Evolutionary conservation across 2,329 filamentous ascomycete species (phyloP), one percentile per base, ranked within the genome.

Genomic region (Stachybotrys chlorohalonatus): DNA sequence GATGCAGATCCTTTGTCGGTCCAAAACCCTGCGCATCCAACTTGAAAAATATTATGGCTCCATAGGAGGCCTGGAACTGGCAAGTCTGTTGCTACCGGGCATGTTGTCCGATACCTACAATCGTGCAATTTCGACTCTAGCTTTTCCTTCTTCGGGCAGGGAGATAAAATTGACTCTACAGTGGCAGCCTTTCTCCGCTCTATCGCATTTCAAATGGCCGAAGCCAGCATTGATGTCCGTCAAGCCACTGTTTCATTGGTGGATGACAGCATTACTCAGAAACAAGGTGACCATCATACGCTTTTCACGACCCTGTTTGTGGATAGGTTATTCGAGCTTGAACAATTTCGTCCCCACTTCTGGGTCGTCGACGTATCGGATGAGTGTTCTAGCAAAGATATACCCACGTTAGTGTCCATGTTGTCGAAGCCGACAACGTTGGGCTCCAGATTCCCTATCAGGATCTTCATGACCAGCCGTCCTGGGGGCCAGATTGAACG

Each of bases 281-380:
- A 48, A 11, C 9, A 11, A 4, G 47, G 7, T 4, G 47, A 48
- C 24, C n/a, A 11, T 48, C 47, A 16, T 8, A 48, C 24, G 47
- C 9, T 48, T 4, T 48, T 9, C 9, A 30, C 47, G 9, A 48
- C 8, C 9, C 15, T 48, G 9, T 48, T 48, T 16, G n/a, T 13
- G n/a, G n/a, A 48, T 9, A 9, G 24, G 8, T 5, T 48, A 9
- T 48, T 48, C n/a, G 4, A 24, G 24, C 24, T 24, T 24, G 24
- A 24, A 24, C 47, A 48, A 48, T 9, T 30, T 8, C 9, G 47
- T 42, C 7, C 58, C 17, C 65, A 70, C 24, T 69, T 62, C 47
- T 69, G 66, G 66, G 61, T 71, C 0, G 63, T 72, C 31, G 70
- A 72, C 57, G 69, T 63, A 1, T 24, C 70, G 7, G 69, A 71